phyloP scores from a whole-genome alignment of 2,329 filamentous ascomycete species.

The Aspergillus fumigatus region DNA sequence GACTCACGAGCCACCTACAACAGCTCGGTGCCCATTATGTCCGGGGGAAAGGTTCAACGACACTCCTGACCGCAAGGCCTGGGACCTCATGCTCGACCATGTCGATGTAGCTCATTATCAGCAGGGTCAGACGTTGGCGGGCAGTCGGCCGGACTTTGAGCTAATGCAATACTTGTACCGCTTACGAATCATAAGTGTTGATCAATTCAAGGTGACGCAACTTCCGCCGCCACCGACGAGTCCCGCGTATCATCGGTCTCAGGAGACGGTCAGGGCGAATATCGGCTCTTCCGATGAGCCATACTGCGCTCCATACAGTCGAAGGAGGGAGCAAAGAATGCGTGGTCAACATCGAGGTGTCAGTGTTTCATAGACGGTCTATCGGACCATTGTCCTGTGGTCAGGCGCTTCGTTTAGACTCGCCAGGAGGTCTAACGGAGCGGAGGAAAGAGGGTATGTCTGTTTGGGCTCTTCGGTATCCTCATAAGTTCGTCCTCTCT shows the following conservation, averaged over 20 bases:
- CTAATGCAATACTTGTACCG: slow-evolving; percentile 44
- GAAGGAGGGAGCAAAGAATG: slow-evolving; percentile 36
- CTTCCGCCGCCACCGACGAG: slow-evolving; percentile 34
- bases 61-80: slow-evolving; percentile 29
- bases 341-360: slow-evolving; percentile 30
- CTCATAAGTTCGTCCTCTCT: background rate
- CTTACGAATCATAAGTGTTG: slow-evolving; percentile 38
- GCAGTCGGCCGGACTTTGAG: slow-evolving; percentile 39
- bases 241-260: slow-evolving; percentile 34
- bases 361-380: slow-evolving; percentile 24
- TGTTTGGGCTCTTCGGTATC: too few species aligned
- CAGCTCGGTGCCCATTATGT: slow-evolving; percentile 43
- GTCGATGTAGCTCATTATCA: slow-evolving; percentile 39
- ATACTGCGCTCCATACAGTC: slow-evolving; percentile 37
- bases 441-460: too few species aligned
- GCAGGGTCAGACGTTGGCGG: slow-evolving; percentile 37
- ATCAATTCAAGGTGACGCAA: slow-evolving; percentile 43
- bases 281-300: slow-evolving; percentile 39
- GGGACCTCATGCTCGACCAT: slow-evolving; percentile 41
- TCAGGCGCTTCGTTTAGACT: background rate
- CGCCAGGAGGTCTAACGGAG: too few species aligned
- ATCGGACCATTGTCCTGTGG: background rate
- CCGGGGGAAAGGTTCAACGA: slow-evolving; percentile 19
- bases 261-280: slow-evolving; percentile 32
- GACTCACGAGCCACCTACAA: slow-evolving; percentile 35